These are phyloP conservation scores for Monosporozyma solicola DNA, from an alignment of 805 yeast genomes.

Conservation along the genomic window DNA sequence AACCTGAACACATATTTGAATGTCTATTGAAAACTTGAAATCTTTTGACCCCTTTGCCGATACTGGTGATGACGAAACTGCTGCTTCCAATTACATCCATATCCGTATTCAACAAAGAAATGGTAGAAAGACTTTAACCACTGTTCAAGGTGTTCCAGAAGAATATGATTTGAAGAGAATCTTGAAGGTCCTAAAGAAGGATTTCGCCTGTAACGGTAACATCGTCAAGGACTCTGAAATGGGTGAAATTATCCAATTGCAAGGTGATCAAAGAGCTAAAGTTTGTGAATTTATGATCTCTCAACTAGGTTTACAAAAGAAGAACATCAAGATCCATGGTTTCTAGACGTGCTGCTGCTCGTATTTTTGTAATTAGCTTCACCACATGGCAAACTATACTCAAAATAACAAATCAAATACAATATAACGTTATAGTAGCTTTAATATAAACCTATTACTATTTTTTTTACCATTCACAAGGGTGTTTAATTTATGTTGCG, in stretches of 20 bases:
- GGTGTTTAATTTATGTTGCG: background rate
- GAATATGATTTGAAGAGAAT: conserved; percentile 94
- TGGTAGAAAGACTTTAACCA: conserved; percentile 97
- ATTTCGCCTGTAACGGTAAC: conserved; percentile 98
- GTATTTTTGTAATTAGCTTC: background rate
- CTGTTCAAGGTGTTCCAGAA: conserved; percentile 93
- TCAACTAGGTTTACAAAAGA: conserved; percentile 84
- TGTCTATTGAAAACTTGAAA: conserved; percentile 82
- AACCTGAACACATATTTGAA: conserved; percentile 4
- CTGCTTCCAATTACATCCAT: conserved; percentile 91
- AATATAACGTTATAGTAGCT: background rate
- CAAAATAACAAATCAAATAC: background rate
- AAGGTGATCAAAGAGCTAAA: conserved; percentile 97
- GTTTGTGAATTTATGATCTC: conserved; percentile 86
- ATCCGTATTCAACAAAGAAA: conserved; percentile 99
- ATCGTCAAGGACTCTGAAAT: conserved; percentile 92
- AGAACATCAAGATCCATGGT: conserved; percentile 97
- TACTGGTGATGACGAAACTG: conserved; percentile 98
- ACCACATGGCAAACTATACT: background rate
- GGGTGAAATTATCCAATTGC: conserved; percentile 95
- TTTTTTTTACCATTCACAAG: background rate
- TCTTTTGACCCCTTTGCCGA: conserved; percentile 98
- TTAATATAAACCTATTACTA: background rate
- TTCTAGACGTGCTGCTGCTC: conserved; percentile 41
- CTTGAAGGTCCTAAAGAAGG: conserved; percentile 89